Evolutionary conservation across 2,329 filamentous ascomycete species (phyloP), one percentile per base, ranked within the genome.

Genomic region (Lachnellula willkommii): DNA sequence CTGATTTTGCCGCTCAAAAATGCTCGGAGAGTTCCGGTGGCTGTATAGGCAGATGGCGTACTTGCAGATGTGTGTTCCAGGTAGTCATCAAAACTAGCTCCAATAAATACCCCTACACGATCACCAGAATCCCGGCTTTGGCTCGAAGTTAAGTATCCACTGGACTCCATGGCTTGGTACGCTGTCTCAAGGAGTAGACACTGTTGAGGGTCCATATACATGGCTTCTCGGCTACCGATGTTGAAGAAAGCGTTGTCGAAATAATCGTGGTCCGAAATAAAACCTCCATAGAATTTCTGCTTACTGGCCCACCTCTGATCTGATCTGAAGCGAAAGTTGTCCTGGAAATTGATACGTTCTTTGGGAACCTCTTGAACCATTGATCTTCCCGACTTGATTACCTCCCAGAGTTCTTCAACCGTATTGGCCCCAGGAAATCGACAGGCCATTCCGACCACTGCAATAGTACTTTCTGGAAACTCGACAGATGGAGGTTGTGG

Each of bases 351-450:
- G 40, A 63, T 60, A 22, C 58, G 43, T 20, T 56, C 35, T 22
- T 28, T 62, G 2, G 50, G 24, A 3, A 56, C 64, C 40, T 66
- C 58, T n/a, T 67, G 66, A 57, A 67, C 69, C 7, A 17, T 65
- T 66, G 42, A 63, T 68, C 69, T 86, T 84, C 66, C 83, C 80
- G 20, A 91, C 76, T 28, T 28, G 26, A 28, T 28, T 5, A 91
- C 75, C 56, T 89, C 83, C 88, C 88, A 91, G 39, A 91, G 81
- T 52, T 81, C 80, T 55, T 89, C 84, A 56, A 77, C 72, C 3
- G 68, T 72, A 7, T 75, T 76, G 8, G 73, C 68, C 2, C 78
- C 79, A 3, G 79, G 78, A 47, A 82, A 79, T 6, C 78, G 74
- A 49, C 79, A 75, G 5, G 75, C 76, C 59, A 81, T 71, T 28